A percentile compares a stretch with the other conserved stretches of the same genome.
phyloP scores from a whole-genome alignment of 2,329 filamentous ascomycete species.

The Thelonectria olida region DNA sequence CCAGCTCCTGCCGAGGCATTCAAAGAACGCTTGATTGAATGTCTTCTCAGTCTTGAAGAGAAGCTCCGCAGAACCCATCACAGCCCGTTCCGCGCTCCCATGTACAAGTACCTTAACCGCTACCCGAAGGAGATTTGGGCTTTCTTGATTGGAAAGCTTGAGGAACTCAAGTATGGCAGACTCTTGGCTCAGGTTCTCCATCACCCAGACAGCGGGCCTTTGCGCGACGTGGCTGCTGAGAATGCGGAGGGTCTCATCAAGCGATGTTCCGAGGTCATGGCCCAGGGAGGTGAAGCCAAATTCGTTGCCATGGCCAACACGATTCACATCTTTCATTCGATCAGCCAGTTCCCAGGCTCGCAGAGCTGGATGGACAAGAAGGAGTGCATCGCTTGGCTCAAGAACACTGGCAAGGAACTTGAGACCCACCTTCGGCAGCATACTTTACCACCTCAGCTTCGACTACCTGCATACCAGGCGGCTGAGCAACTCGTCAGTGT shows the following conservation, averaged over 20 bases:
- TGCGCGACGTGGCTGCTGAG: slow-evolving; percentile 78
- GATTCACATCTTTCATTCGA: slow-evolving; percentile 83
- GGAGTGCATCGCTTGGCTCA: slow-evolving; percentile 68
- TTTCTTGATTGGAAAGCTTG: slow-evolving; percentile 80
- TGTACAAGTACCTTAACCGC: slow-evolving; percentile 92
- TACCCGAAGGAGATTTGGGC: slow-evolving; percentile 90
- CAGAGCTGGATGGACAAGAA: slow-evolving; percentile 77
- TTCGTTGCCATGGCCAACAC: slow-evolving; percentile 82
- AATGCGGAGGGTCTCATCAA: slow-evolving; percentile 78
- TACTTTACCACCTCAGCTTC: slow-evolving; percentile 74
- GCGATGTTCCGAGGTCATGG: slow-evolving; percentile 69
- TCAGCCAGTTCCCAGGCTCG: slow-evolving; percentile 73
- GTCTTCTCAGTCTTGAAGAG: slow-evolving; percentile 87
- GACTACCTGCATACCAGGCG: slow-evolving; percentile 87
- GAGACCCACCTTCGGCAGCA: slow-evolving; percentile 78
- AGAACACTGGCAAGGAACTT: slow-evolving; percentile 77
- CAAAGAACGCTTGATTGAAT: slow-evolving; percentile 88
- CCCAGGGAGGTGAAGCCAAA: slow-evolving; percentile 74
- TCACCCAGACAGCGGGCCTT: slow-evolving; percentile 75
- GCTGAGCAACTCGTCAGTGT: slow-evolving; percentile 88
- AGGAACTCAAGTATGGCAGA: slow-evolving; percentile 87
- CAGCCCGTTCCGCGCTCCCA: slow-evolving; percentile 89
- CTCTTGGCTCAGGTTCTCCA: slow-evolving; percentile 89
- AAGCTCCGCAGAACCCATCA: slow-evolving; percentile 86
- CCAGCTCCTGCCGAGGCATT: slow-evolving; percentile 90